Base-by-base conservation (phyloP, 1,139 yeast genomes). In the Debaryomyces udenii region DNA sequence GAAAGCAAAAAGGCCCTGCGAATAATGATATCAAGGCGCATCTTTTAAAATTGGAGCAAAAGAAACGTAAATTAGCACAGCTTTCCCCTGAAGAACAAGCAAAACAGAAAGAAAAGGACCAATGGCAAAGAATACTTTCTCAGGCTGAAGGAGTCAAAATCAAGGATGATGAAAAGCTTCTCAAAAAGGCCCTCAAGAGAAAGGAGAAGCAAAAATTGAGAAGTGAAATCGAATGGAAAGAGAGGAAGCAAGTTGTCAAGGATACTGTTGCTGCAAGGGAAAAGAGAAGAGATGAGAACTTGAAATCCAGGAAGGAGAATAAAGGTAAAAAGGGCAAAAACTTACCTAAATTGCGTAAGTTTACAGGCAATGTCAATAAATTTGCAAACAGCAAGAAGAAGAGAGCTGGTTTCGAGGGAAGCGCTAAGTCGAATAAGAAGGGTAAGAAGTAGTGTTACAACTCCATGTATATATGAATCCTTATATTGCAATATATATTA, bases 81-180 rank as follows among this genome's bases (percentile, higher is more conserved):
- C 64, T 89, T 57, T 82, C 83, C 44, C 80, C 78, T 15, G 87
- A 84, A 38, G 83, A 86, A 47, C 82, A 79, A 55, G 68, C 71
- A 28, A 76, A 77, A 45, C 66, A 76, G 27, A 77, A 76, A 44
- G 89, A 86, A 48, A 89, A 90, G 55, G 84, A 81, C 29, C 81
- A 83, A 55, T 93, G 99, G 99, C 82, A 80, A 54, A 76, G 80
- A 51, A 88, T 94, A 14, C 73, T 91, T 69, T 76, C 86, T 26
- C 93, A 86, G 56, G 91, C 96, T 3, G 96, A 90, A 64, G 99
- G 99, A 36, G 68, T 81, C 22, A 91, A 89, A 61, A 70, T 91
- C 37, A 86, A 86, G 55, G 97, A 94, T 61, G 95, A 93, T 61
- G 99, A 91, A 60, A 84, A 81, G 57, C 68, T 93, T 52, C 76